Conservation (phyloP, 345 rosid species). For the Linum tenue region DNA sequence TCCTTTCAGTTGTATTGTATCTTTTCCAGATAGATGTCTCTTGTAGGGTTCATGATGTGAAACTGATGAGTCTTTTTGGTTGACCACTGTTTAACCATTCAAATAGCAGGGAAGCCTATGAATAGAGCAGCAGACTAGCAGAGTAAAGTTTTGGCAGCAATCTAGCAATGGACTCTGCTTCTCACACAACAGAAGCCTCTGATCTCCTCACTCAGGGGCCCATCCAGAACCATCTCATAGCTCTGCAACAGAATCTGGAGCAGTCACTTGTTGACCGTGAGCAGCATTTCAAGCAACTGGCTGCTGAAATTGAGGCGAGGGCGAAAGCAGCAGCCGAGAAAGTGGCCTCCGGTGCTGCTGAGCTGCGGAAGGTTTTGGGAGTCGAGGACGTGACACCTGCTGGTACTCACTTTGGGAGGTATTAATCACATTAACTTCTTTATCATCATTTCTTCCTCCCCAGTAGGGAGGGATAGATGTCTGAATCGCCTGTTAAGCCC, state of each 20-base stretch:
- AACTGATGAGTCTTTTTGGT: too few species aligned
- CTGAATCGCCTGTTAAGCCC: too few species aligned
- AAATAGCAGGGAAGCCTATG: background rate
- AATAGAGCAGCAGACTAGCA: background rate
- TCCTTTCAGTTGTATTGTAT: too few species aligned
- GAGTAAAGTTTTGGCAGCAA: background rate
- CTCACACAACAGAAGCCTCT: background rate
- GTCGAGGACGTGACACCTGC: background rate
- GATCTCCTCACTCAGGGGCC: background rate
- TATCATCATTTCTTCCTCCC: too few species aligned
- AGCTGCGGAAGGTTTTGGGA: background rate
- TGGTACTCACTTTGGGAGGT: background rate
- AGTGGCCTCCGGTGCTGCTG: background rate
- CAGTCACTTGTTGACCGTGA: background rate
- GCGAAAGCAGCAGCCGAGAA: background rate
- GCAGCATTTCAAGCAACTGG: background rate
- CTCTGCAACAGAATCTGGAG: background rate
- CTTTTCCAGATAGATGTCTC: too few species aligned
- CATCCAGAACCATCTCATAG: background rate
- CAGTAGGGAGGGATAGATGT: too few species aligned
- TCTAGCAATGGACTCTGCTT: background rate
- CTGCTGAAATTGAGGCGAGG: background rate
- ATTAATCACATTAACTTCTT: too few species aligned
- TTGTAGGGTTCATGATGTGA: too few species aligned
- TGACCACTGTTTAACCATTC: background rate